Percentiles rank a stretch among this genome's conserved stretches.
Evolutionary conservation across 78 protist genomes (phyloP).

Genomic region (Dictyostelium firmibasis): DNA sequence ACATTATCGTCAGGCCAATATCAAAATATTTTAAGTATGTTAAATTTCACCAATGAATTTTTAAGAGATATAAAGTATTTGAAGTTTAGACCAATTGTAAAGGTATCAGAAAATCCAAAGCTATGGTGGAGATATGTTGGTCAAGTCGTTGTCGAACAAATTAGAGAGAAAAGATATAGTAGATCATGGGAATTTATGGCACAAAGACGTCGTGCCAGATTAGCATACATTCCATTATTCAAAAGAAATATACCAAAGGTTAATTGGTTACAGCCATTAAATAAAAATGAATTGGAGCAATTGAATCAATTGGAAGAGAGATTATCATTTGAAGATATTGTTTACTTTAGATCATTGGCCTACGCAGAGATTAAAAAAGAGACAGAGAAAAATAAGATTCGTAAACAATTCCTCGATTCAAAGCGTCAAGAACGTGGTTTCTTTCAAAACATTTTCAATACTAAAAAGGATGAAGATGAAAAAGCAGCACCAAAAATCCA

Average conservation of each 20-base stretch:
- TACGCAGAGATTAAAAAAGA: conserved; percentile 73
- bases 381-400: conserved; percentile 29
- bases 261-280: conserved; percentile 41
- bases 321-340: conserved; percentile 71
- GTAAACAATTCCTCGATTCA: conserved; percentile 45
- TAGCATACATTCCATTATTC: conserved; percentile 38
- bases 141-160: conserved; percentile 39
- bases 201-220: conserved; percentile 44
- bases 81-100: conserved; percentile 52
- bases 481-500: conserved; percentile 47
- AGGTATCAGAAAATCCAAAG: conserved; percentile 20
- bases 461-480: conserved; percentile 54
- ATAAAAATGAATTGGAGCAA: conserved; percentile 9
- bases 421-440: conserved; percentile 49
- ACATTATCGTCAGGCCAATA: conserved; percentile 54
- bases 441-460: conserved; percentile 48
- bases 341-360: conserved; percentile 65
- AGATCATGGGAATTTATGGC: conserved; percentile 33
- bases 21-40: conserved; percentile 22
- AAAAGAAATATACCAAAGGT: conserved; percentile 51
- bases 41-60: conserved; percentile 61
- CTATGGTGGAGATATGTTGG: conserved; percentile 74
- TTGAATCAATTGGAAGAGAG: conserved; percentile 33
- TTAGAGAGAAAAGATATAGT: conserved; percentile 15
- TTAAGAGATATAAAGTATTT: conserved; percentile 64